A percentile compares a stretch with the other conserved stretches of the same genome.
Conservation (phyloP, 805 yeast genomes). For the Lipomyces mesembrius region DNA sequence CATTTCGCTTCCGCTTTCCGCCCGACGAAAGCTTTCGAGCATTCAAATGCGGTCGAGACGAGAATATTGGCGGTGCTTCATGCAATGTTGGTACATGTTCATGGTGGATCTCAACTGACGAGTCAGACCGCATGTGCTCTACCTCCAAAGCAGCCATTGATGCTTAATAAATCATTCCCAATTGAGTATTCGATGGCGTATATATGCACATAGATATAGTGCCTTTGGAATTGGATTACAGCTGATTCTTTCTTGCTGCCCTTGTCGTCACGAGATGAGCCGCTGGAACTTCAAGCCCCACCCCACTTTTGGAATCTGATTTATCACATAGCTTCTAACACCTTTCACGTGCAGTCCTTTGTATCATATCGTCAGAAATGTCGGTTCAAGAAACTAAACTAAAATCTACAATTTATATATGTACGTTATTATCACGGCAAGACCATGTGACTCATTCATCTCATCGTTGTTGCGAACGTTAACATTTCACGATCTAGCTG, state of each 20-base stretch:
- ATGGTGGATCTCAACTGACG: background rate
- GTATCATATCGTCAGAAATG: conserved; percentile 6
- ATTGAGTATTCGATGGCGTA: conserved; percentile 3
- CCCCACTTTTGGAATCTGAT: background rate
- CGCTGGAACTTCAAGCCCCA: background rate
- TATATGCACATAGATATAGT: background rate
- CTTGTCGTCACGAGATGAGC: background rate
- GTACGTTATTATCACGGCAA: conserved; percentile 13
- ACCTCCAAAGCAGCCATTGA: background rate
- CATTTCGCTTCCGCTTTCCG: background rate
- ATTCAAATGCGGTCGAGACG: background rate
- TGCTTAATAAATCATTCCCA: background rate
- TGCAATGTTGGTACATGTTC: background rate
- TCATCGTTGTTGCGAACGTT: background rate
- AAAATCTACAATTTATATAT: conserved; percentile 23
- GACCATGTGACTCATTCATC: background rate
- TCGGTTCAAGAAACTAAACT: conserved; percentile 13
- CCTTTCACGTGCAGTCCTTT: background rate
- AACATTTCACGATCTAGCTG: conserved; percentile 22
- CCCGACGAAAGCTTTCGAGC: background rate
- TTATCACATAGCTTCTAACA: background rate
- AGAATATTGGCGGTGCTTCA: background rate
- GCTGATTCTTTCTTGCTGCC: background rate
- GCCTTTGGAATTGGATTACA: background rate
- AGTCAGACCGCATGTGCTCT: background rate